Percentiles rank a stretch among this genome's conserved stretches.
Conservation (phyloP, 129 eudicot species). For the Chrysanthemum makinoi region DNA sequence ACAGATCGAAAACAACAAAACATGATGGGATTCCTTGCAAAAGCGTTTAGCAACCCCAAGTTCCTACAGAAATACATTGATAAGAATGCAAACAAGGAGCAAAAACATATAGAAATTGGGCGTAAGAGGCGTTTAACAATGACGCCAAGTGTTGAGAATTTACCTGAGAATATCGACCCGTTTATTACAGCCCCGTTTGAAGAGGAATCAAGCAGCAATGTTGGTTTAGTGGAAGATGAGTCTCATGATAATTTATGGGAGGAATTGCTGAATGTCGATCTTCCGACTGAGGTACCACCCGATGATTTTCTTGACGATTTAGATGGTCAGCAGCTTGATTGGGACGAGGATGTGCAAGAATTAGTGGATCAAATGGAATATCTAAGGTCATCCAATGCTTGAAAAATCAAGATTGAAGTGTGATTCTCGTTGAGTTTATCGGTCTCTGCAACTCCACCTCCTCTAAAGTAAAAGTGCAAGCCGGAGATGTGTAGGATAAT, state of each 20-base stretch:
- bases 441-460: conserved; percentile 42
- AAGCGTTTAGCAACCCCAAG: too few relatives aligned
- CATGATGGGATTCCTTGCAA: too few relatives aligned
- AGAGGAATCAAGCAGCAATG: conserved; percentile 41
- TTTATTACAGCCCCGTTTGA: conserved; percentile 47
- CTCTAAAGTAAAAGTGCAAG: conserved; percentile 22
- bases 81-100: too few relatives aligned
- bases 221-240: conserved; percentile 31
- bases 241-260: conserved; percentile 52
- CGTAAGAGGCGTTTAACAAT: conserved; percentile 45
- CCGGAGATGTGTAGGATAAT: neutral
- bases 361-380: conserved; percentile 72
- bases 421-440: conserved; percentile 4
- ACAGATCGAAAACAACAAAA: too few relatives aligned
- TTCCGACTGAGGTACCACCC: conserved; percentile 23
- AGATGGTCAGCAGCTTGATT: conserved; percentile 47
- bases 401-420: conserved; percentile 15
- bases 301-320: conserved; percentile 56
- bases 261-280: conserved; percentile 45
- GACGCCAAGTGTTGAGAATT: conserved; percentile 51
- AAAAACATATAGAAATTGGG: too few relatives aligned
- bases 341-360: conserved; percentile 75
- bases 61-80: too few relatives aligned
- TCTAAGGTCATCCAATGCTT: conserved; percentile 40
- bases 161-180: conserved; percentile 44